Conservation (phyloP, 176 grass and related monocot genomes). For the Olyra latifolia region DNA sequence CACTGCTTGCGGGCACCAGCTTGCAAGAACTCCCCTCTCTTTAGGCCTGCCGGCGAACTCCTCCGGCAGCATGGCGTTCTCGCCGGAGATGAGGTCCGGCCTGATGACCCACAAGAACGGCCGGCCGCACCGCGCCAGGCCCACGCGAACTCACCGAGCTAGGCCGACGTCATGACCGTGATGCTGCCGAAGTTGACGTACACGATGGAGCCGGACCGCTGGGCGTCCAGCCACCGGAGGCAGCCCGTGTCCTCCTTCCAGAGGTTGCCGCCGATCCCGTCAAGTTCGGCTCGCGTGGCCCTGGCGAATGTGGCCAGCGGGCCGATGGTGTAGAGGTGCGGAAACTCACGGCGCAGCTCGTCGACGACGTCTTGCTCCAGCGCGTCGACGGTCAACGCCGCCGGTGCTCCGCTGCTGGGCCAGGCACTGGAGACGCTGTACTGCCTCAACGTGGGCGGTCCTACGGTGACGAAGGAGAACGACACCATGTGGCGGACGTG, state of each 20-base stretch:
- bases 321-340: constrained; percentile 52
- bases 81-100: constrained; percentile 59
- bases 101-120: constrained; percentile 70
- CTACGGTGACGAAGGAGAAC: constrained; percentile 19
- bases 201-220: constrained; percentile 47
- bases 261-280: constrained; percentile 47
- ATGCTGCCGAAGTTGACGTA: constrained; percentile 94
- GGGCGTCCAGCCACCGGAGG: constrained; percentile 51
- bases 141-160: constrained; percentile 71
- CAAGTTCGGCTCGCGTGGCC: background rate
- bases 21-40: constrained; percentile 40
- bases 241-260: constrained; percentile 66
- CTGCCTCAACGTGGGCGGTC: constrained; percentile 48
- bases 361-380: constrained; percentile 52
- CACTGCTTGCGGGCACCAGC: constrained; percentile 77
- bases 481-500: constrained; percentile 64
- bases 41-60: constrained; percentile 42
- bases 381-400: background rate
- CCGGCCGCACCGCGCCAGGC: constrained; percentile 47
- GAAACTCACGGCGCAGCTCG: constrained; percentile 45
- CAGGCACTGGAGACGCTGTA: constrained; percentile 36
- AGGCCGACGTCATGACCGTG: constrained; percentile 47
- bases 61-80: constrained; percentile 44
- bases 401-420: background rate
- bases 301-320: constrained; percentile 43